phyloP scores from a whole-genome alignment of 2,329 filamentous ascomycete genomes.

The Aspergillus ochraceus region DNA sequence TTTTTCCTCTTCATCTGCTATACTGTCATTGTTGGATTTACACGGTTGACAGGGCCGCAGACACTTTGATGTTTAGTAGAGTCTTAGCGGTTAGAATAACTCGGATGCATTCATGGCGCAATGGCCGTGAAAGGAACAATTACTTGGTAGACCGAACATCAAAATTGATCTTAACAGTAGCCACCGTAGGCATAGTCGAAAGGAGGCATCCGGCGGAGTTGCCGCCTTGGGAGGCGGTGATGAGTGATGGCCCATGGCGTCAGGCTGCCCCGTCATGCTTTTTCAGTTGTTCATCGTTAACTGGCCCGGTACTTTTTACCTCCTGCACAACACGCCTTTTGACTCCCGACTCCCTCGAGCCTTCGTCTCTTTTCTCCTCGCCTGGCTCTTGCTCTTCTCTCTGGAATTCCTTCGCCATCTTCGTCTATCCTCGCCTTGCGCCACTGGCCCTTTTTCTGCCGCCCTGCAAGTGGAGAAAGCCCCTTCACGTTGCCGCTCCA shows the following conservation, averaged over 20 bases:
- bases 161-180: too few relatives aligned
- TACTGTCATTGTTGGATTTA: constrained; percentile 19
- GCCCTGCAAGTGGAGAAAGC: background rate
- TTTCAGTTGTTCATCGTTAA: background rate
- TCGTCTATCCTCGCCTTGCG: background rate
- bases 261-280: constrained; percentile 14
- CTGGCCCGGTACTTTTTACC: background rate
- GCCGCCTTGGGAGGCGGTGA: constrained; percentile 3
- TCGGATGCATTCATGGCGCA: constrained; percentile 24
- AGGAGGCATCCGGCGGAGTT: background rate
- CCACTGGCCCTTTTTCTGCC: background rate
- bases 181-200: background rate
- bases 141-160: background rate
- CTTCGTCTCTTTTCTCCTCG: background rate
- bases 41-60: constrained; percentile 15
- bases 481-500: background rate
- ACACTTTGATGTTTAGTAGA: constrained; percentile 21
- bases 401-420: background rate
- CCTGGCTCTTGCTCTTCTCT: background rate
- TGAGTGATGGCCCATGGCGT: constrained; percentile 7
- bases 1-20: constrained; percentile 2
- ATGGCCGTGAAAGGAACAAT: background rate
- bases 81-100: constrained; percentile 27
- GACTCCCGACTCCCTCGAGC: background rate
- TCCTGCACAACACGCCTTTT: background rate